Percentiles rank a stretch among this genome's conserved stretches.
Evolutionary conservation across 768 basidiomycete species (phyloP).

Genomic region (Pleurotus ostreatus): DNA sequence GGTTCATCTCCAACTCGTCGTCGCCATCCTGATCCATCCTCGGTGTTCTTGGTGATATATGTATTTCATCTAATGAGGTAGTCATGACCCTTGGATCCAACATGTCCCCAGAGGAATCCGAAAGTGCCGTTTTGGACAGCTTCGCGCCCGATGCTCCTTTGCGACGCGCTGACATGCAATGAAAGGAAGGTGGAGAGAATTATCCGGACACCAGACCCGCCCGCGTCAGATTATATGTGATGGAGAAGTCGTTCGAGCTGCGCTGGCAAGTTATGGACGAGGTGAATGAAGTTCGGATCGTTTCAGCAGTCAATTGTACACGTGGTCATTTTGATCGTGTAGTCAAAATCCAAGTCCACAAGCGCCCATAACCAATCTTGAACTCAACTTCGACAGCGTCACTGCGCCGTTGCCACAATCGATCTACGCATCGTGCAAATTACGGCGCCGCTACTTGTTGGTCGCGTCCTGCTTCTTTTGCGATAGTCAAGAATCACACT

Average conservation of each 20-base stretch:
- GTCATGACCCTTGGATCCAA: conserved; percentile 47
- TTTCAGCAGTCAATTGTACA: not conserved
- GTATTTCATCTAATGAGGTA: conserved; percentile 57
- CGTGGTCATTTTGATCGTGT: conserved; percentile 1
- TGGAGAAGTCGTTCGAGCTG: not conserved
- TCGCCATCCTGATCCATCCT: conserved; percentile 34
- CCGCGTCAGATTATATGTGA: not conserved
- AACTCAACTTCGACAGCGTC: not conserved
- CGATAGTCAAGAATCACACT: not conserved
- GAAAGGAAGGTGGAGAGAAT: conserved; percentile 8
- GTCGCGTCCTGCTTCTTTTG: not conserved
- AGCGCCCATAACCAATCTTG: conserved; percentile 4
- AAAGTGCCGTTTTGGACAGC: conserved; percentile 21
- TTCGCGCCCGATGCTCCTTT: conserved; percentile 15
- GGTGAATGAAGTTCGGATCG: not conserved
- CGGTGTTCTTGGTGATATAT: conserved; percentile 51
- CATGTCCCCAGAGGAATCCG: conserved; percentile 31
- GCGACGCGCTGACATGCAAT: conserved; percentile 25
- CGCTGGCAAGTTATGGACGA: conserved; percentile 6
- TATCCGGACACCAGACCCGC: conserved; percentile 3
- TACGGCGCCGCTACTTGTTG: not conserved
- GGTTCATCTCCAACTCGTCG: conserved; percentile 59
- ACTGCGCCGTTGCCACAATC: not conserved
- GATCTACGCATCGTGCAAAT: conserved; percentile 8
- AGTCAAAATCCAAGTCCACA: not conserved